Percentiles rank a stretch among this genome's conserved stretches.
Evolutionary conservation across 805 yeast species (phyloP).

Genomic region (Yamadazyma nakazawae): DNA sequence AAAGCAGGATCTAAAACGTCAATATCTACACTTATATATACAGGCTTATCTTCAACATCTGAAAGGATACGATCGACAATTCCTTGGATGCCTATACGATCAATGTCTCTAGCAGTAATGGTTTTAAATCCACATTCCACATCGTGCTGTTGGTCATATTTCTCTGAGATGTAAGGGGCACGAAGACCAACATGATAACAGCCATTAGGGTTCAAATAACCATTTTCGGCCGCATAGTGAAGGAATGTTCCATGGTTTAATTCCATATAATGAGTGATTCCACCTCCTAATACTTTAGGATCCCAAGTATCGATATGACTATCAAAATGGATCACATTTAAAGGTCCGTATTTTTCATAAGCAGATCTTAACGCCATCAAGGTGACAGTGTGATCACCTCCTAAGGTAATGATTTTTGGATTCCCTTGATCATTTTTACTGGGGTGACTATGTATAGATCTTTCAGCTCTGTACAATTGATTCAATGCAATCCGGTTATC

Average conservation of each 20-base stretch:
- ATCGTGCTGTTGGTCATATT: slow-evolving; percentile 43
- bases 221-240: slow-evolving; percentile 68
- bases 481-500: slow-evolving; percentile 61
- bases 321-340: slow-evolving; percentile 62
- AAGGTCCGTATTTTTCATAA: slow-evolving; percentile 43
- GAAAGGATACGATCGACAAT: slow-evolving; percentile 33
- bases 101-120: slow-evolving; percentile 48
- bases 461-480: slow-evolving; percentile 57
- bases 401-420: slow-evolving; percentile 47
- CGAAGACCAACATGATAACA: slow-evolving; percentile 63
- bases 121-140: slow-evolving; percentile 46
- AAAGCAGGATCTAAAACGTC: slow-evolving; percentile 27
- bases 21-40: slow-evolving; percentile 25
- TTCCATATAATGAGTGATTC: slow-evolving; percentile 53
- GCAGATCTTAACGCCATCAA: slow-evolving; percentile 51
- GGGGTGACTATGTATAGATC: slow-evolving; percentile 35
- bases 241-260: slow-evolving; percentile 68
- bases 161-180: slow-evolving; percentile 53
- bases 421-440: slow-evolving; percentile 5
- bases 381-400: slow-evolving; percentile 61
- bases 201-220: slow-evolving; percentile 47
- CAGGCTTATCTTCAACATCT: slow-evolving; percentile 35
- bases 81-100: slow-evolving; percentile 34
- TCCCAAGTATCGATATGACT: slow-evolving; percentile 72
- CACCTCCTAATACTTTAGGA: slow-evolving; percentile 62